Evolutionary conservation across 768 basidiomycete genomes (phyloP).

Genomic region (Termitomyces sp.): DNA sequence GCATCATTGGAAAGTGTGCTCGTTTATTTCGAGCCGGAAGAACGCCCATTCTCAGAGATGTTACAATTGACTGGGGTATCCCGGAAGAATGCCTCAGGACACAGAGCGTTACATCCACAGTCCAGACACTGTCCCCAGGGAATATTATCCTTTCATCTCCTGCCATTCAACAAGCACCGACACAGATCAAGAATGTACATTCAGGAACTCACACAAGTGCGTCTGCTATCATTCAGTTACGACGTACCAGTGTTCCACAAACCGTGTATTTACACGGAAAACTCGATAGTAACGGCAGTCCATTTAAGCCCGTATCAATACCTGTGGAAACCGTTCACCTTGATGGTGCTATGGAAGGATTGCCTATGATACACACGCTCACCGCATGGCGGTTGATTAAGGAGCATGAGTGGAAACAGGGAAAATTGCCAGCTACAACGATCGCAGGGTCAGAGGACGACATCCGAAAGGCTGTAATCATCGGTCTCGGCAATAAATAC

Average conservation of each 20-base stretch:
- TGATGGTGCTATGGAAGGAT: constrained; percentile 24
- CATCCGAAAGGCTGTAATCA: constrained; percentile 36
- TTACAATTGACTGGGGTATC: constrained; percentile 46
- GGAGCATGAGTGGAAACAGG: constrained; percentile 34
- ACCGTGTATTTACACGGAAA: constrained; percentile 27
- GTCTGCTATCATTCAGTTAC: constrained; percentile 26
- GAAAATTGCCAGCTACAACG: constrained; percentile 25
- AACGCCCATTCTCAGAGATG: constrained; percentile 36
- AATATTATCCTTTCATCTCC: constrained; percentile 22
- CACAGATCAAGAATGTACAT: constrained; percentile 25
- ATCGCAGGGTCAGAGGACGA: constrained; percentile 24
- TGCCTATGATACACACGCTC: constrained; percentile 44
- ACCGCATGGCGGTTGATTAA: constrained; percentile 51
- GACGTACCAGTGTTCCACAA: constrained; percentile 22
- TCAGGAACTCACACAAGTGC: constrained; percentile 28
- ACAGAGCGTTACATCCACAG: constrained; percentile 15
- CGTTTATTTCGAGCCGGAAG: constrained; percentile 46
- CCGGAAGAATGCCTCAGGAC: constrained; percentile 17
- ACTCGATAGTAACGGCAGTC: constrained; percentile 25
- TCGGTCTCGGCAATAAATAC: constrained; percentile 45
- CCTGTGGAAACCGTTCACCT: constrained; percentile 25
- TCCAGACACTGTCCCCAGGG: constrained; percentile 11
- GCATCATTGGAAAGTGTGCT: constrained; percentile 42
- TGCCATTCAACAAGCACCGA: constrained; percentile 29
- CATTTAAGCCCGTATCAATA: constrained; percentile 22